Base-by-base conservation (phyloP, 805 yeast species). In the Dipodascus albidus region DNA sequence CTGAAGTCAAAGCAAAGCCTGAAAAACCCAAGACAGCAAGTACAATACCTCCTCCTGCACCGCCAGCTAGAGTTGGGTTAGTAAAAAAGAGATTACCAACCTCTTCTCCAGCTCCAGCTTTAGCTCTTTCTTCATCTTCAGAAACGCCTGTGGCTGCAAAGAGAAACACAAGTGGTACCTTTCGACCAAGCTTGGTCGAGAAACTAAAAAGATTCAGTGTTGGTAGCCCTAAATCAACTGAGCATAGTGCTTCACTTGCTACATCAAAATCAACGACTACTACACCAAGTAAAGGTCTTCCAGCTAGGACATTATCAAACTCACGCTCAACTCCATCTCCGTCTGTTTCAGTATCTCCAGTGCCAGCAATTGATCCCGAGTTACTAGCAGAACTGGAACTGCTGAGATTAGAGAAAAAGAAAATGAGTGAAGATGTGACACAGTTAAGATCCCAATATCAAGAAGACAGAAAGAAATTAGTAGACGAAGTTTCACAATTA, bases 391-490 rank as follows among this genome's bases (percentile, higher is more conserved):
- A 38, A 38, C 17, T 38, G 17, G 44, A 38, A 38, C 44, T 11
- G n/a, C n/a, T 38, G n/a, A 14, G 50, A 50, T 64, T 27, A 50
- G 60, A 27, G 23, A 50, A 54, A 44, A 21, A 38, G 11, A 52
- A 49, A 4, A 48, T 42, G 1, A 47, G 22, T 6, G 59, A 52
- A 15, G 59, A 57, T 11, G 78, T 76, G 24, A 68, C 62, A 54
- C 68, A 67, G 42, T 85, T 81, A 55, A 62, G 84, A 20, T 74
- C 73, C 47, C 67, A 66, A 17, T 66, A 86, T 50, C 73, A 80
- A 55, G 67, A 64, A 11, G 89, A 83, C 57, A 83, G 79, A 58
- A 31, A 69, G 35, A 64, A 64, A 44, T 78, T 81, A 80, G 50
- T 59, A n/a, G 64, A 67, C 35, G 72, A 68, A 51, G 67, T 61